Conservation (phyloP, 352 stramenopile species). For the Phytophthora chlamydospora region DNA sequence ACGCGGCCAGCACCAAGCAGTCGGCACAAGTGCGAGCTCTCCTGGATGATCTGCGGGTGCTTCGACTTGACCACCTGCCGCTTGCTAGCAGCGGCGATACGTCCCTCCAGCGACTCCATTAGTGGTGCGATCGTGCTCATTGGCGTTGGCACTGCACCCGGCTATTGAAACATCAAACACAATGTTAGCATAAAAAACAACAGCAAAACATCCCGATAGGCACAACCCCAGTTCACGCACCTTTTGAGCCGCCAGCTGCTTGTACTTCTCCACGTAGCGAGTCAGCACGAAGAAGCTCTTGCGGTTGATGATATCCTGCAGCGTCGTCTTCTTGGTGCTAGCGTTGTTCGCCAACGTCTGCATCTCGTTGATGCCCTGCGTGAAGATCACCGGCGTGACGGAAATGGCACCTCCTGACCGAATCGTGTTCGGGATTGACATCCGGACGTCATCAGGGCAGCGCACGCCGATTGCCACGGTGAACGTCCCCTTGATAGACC, state of each 20-base stretch:
- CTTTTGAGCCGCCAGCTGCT: conserved; percentile 43
- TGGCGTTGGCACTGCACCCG: conserved; percentile 51
- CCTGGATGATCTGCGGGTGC: conserved; percentile 80
- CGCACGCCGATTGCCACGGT: conserved; percentile 67
- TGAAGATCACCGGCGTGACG: conserved; percentile 73
- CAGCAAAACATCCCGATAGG: not conserved
- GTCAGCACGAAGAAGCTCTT: conserved; percentile 67
- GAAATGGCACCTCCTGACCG: conserved; percentile 53
- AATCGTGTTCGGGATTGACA: conserved; percentile 52
- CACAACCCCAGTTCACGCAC: conserved; percentile 27
- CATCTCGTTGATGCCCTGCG: conserved; percentile 85
- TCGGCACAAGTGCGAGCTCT: conserved; percentile 69
- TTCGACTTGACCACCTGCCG: conserved; percentile 75
- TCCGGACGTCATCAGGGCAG: conserved; percentile 47
- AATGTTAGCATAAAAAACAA: conserved; percentile 10
- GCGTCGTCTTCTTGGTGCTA: conserved; percentile 65
- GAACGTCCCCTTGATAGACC: conserved; percentile 49
- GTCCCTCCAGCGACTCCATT: conserved; percentile 56
- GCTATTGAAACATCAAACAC: conserved; percentile 27
- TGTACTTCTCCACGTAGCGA: conserved; percentile 72
- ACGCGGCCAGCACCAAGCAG: conserved; percentile 88
- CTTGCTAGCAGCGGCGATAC: conserved; percentile 61
- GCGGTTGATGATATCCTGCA: conserved; percentile 80
- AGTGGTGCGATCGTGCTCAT: conserved; percentile 47
- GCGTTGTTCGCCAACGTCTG: conserved; percentile 81